Evolutionary conservation across 768 basidiomycete species (phyloP).

Genomic region (Mycena indigotica): DNA sequence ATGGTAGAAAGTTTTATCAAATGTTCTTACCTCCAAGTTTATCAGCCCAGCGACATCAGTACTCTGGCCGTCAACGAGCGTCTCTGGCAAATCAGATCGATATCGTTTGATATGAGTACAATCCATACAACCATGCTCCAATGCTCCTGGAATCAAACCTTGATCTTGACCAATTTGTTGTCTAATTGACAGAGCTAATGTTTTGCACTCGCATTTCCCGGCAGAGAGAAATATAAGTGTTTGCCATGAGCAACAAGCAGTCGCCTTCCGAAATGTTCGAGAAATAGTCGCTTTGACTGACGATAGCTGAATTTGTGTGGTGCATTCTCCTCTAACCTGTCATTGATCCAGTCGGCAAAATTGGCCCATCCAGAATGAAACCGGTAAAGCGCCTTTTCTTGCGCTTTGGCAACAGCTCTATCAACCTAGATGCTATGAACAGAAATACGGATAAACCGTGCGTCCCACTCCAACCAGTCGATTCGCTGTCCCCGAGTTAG

Average conservation of each 20-base stretch:
- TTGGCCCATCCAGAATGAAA: slow-evolving; percentile 25
- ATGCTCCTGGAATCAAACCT: slow-evolving; percentile 8
- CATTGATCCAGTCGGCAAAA: slow-evolving; percentile 27
- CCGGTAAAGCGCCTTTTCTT: slow-evolving; percentile 20
- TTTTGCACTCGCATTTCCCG: slow-evolving; percentile 1
- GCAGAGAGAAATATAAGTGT: slow-evolving; percentile 5
- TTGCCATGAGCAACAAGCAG: slow-evolving; percentile 16
- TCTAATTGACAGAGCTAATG: background rate
- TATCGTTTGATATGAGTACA: slow-evolving; percentile 25
- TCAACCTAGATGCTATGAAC: slow-evolving; percentile 25
- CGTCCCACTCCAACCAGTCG: slow-evolving; percentile 11
- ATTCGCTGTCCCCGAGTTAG: background rate
- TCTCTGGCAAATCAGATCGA: background rate
- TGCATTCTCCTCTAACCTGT: background rate
- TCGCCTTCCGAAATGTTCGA: slow-evolving; percentile 21
- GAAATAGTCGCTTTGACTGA: slow-evolving; percentile 23
- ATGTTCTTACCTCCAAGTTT: too few species aligned
- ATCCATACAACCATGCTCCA: slow-evolving; percentile 20
- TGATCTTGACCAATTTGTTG: slow-evolving; percentile 16
- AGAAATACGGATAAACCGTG: slow-evolving; percentile 24
- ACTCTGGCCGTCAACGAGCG: background rate
- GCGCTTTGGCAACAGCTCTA: slow-evolving; percentile 15
- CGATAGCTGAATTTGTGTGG: background rate
- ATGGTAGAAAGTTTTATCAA: too few species aligned
- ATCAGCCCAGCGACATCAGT: background rate